Evolutionary conservation across 2,329 filamentous ascomycete genomes (phyloP), one percentile per base, ranked within the genome.

Genomic region (Neospermospora avenae): DNA sequence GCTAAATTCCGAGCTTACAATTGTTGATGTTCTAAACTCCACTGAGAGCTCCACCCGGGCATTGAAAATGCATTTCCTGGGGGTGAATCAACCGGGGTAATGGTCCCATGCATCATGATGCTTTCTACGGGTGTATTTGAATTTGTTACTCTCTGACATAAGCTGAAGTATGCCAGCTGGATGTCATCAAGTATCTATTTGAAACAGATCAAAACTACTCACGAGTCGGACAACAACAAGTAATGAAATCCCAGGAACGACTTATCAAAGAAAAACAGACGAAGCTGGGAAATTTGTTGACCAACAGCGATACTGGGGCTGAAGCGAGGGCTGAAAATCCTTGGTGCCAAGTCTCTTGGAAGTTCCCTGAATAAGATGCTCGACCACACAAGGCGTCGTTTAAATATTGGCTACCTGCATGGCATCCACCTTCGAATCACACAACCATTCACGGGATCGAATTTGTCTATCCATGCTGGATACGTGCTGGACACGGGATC

Each of bases 21-120:
- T 41, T 53, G 49, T 8, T 53, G 49, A 22, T 53, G 49, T 13
- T 53, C 49, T 22, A 53, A 25, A 53, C 49, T 53, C 49, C 49
- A 53, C 18, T 53, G 49, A 4, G 49, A 53, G 28, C 39, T 53
- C 49, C 49, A 53, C 25, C 49, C 49, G 24, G 49, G 49, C 49
- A 53, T 53, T 3, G 49, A 53, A 25, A 20, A 39, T 11, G 49
- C 31, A 11, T 53, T 53, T 39, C 49, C 49, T 8, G 49, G 49
- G 4, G 49, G 34, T 41, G 34, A 34, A 25, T 53, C 49, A 39
- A 39, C 34, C 35, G 49, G 49, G 10, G 18, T 41, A 3, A n/a
- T 10, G 25, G 24, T 53, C 13, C 35, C 49, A 6, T 39, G 49
- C 31, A 35, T 34, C 49, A 53, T 53, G 18, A n/a, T 53, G 34